Evolutionary conservation across 208 protist species (phyloP), one percentile per base, ranked within the genome.

Genomic region (Acanthamoeba castellanii): DNA sequence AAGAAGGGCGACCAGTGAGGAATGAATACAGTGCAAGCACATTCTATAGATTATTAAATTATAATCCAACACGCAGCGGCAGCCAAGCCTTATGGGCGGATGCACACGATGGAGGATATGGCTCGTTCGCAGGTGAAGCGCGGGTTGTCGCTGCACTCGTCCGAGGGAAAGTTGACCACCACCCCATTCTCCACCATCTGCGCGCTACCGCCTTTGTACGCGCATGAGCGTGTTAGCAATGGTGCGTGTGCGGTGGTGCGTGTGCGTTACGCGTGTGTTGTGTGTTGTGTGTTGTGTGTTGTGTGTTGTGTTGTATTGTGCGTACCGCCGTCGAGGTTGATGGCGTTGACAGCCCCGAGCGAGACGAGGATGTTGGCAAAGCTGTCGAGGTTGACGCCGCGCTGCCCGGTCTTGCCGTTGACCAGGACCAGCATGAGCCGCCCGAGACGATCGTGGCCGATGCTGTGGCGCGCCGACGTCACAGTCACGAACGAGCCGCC

Each of bases 321-420:
- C 52, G 52, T 57, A 22, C 95, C 95, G 47, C 95, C 95, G 92
- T 96, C 95, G 25, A 96, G 91, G 84, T 96, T 96, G n/a, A 96
- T 92, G 45, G 95, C 95, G 64, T 96, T 94, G 16, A 94, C 57
- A 59, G 92, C 93, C 30, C 95, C 95, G 52, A 95, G 57, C 20
- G 14, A 47, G 1, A 96, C n/a, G n/a, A 96, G 57, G 14, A 96
- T 9, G 27, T 94, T 68, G 18, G 93, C 92, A 13, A 96, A 30
- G 50, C 95, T 18, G 59, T 95, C 42, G 8, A 96, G 47, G 64
- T 74, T 59, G 4, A 87, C 34, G 11, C 95, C 95, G 16, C 30
- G 30, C 70, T 78, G 32, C 34, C 70, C 7, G 70, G 32, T 78
- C 61, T 92, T 34, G 50, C 95, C 95, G 92, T 96, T 76, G 27